Base-by-base conservation (phyloP, 2,329 filamentous ascomycete genomes). In the Thyridium curvatum region DNA sequence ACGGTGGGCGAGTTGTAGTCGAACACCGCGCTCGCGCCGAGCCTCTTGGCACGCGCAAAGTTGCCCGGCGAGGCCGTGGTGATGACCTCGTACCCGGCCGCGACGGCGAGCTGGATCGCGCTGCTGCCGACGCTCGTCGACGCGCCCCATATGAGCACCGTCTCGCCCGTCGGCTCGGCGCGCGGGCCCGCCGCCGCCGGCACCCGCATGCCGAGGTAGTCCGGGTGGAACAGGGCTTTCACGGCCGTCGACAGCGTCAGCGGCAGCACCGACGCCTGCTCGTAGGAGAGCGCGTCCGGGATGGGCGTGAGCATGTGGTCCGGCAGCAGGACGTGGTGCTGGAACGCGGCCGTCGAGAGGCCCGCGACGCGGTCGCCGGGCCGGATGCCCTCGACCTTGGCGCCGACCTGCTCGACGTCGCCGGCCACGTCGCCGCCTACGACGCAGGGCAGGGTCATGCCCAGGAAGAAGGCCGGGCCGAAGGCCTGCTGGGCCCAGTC, bases 141-240 rank as follows among this genome's bases (percentile, higher is more conserved):
- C 4, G 69, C 73, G 29, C 71, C 70, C 28, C 68, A 74, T 14
- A 74, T 52, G 14, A 75, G 51, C 0, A 71, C 13, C 16, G 54
- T 48, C 39, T 43, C 43, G 21, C 41, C 41, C 28, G 33, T 44
- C 7, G 21, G 21, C 21, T 26, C 6, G 21, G 21, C 21, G 18
- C 12, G n/a, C n/a, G 29, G 40, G 18, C 18, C 10, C 6, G 6
- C 21, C 21, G 21, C 5, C 5, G 37, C 43, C 1, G 52, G 51
- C n/a, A 49, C 38, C 10, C 40, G 16, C 10, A 54, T 48, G 2
- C 17, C 40, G n/a, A 53, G 39, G 14, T 40, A 37, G 10, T 32
- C 35, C 28, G 46, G 29, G 26, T 52, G 44, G 41, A 53, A 56
- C 3, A 57, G 40, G 4, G 37, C 49, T 15, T 45, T 37, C 3